Evolutionary conservation across 1,139 yeast genomes (phyloP), one percentile per base, ranked within the genome.

Genomic region (Petasospora rhodanensis): DNA sequence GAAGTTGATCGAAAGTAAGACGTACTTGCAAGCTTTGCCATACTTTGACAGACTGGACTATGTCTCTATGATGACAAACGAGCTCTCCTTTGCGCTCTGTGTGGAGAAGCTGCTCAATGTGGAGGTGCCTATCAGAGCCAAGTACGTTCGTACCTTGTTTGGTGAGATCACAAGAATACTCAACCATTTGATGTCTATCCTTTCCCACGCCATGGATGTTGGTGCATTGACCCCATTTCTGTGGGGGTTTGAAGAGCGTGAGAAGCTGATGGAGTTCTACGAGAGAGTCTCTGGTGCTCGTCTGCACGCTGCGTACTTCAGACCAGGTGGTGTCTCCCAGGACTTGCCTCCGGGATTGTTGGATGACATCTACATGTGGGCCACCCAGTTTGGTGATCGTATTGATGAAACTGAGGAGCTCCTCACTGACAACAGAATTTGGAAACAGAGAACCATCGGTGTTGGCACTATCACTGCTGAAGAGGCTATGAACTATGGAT

Each of bases 181-280:
- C 55, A 85, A 85, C 63, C 95, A 85, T 59, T 71, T 84, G 61
- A 84, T 85, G 95, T 81, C 93, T 18, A 80, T 85, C 34, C 66
- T 82, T 46, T 76, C 95, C 34, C 95, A 85, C 62, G 87, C 91
- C 54, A 84, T 85, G 95, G 95, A 85, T 68, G 95, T 85, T 37
- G 95, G 95, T 66, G 95, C 95, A 20, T 71, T 85, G 61, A 85
- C 95, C 27, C 95, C 95, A 34, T 85, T 85, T 71, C 68, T 85
- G 61, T 85, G 95, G 95, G 95, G 95, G 43, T 82, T 85, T 61
- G 95, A 85, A 66, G 95, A 85, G 62, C 78, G 95, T 62, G 95
- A 84, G 62, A 85, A 85, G 64, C 71, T 85, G 56, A 85, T 85
- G 95, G 95, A 85, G 61, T 85, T 84, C 58, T 85, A 85, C 60